These are phyloP conservation scores for Licmophora abbreviata DNA, from an alignment of 108 stramenopile species.

Conservation along the genomic window DNA sequence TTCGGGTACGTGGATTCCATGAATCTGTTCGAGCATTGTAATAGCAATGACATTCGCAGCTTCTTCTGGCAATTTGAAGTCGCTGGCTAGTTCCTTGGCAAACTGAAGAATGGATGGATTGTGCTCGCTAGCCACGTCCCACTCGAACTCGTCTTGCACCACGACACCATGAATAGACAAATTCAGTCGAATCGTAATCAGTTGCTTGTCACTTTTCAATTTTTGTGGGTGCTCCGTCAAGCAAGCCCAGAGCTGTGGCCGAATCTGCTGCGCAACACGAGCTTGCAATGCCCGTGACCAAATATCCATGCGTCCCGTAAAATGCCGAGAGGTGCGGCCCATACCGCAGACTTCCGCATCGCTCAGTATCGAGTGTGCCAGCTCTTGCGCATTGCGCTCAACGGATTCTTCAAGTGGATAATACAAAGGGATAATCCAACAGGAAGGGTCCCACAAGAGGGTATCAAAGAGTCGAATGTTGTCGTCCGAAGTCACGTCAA, in stretches of 20 bases:
- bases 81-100: constrained; percentile 37
- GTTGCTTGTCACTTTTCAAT: constrained; percentile 8
- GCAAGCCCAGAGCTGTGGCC: constrained; percentile 24
- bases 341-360: constrained; percentile 70
- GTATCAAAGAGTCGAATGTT: constrained; percentile 52
- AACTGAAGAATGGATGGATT: too few relatives aligned
- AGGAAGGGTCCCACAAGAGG: constrained; percentile 52
- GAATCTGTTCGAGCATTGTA: constrained; percentile 59
- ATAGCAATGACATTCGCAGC: constrained; percentile 43
- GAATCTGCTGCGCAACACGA: constrained; percentile 45
- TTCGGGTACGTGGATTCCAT: too few relatives aligned
- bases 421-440: constrained; percentile 43
- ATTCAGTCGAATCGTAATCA: constrained; percentile 34
- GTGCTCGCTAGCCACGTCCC: constrained; percentile 38
- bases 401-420: constrained; percentile 26
- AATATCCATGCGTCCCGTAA: constrained; percentile 62
- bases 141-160: constrained; percentile 53
- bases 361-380: constrained; percentile 47
- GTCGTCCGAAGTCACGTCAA: constrained; percentile 10
- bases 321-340: constrained; percentile 52
- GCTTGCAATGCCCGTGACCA: constrained; percentile 28
- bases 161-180: constrained; percentile 20
- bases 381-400: constrained; percentile 40
- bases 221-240: neutral
- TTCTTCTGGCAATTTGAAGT: constrained; percentile 62